phyloP scores from a whole-genome alignment of 768 basidiomycete genomes.

The Xerocomus spinulosus region DNA sequence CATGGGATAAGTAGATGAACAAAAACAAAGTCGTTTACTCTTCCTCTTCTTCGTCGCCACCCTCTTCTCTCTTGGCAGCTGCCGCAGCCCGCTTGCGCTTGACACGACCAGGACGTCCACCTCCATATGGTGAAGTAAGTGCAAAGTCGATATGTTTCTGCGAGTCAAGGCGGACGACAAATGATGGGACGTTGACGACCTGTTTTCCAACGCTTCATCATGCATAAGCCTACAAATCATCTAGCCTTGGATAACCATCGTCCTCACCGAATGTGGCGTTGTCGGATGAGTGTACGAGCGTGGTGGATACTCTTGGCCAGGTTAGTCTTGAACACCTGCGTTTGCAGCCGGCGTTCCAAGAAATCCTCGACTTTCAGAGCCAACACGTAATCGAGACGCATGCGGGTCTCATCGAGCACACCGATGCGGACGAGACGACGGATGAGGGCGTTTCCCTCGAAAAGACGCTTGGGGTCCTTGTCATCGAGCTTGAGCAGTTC shows the following conservation, averaged over 20 bases:
- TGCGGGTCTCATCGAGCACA: conserved; percentile 97
- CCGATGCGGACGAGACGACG: conserved; percentile 97
- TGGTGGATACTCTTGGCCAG: conserved; percentile 99
- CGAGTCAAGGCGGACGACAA: conserved; percentile 98
- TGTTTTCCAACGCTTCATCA: conserved; percentile 86
- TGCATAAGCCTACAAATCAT: not conserved
- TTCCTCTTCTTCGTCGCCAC: conserved; percentile 87
- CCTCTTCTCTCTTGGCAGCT: conserved; percentile 87
- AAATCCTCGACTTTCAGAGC: conserved; percentile 99
- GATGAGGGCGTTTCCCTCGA: conserved; percentile 98
- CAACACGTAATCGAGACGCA: conserved; percentile 99
- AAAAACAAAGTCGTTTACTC: conserved; percentile 46
- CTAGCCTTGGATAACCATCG: not conserved
- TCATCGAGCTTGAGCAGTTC: conserved; percentile 99
- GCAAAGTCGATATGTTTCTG: conserved; percentile 99
- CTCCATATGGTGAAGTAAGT: conserved; percentile 93
- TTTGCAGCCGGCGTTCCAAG: conserved; percentile 98
- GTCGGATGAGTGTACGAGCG: conserved; percentile 95
- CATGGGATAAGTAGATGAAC: conserved; percentile 26
- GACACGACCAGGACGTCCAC: conserved; percentile 90
- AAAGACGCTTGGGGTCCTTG: conserved; percentile 99
- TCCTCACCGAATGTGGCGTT: conserved; percentile 93
- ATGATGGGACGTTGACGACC: conserved; percentile 97
- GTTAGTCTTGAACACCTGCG: conserved; percentile 99
- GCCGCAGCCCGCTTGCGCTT: conserved; percentile 98